Evolutionary conservation across 495 filamentous ascomycete species (phyloP).

Genomic region (Cercophora sp.): DNA sequence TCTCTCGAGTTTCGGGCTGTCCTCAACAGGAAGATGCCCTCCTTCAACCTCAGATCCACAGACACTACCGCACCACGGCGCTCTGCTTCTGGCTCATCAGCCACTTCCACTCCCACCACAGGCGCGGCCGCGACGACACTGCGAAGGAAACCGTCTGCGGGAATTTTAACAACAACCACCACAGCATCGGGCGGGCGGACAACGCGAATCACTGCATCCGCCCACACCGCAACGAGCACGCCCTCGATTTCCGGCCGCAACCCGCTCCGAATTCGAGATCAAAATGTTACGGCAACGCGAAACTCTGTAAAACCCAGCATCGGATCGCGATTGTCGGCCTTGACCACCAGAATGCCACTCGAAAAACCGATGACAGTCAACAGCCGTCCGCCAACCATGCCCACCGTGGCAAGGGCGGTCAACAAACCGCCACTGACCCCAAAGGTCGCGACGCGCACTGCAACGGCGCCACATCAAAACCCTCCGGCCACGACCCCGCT

Average conservation of each 20-base stretch:
- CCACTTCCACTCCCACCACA: neutral
- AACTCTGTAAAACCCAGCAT: conserved; percentile 31
- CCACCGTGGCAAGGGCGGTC: conserved; percentile 36
- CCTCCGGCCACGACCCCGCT: conserved; percentile 33
- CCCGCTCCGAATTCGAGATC: conserved; percentile 33
- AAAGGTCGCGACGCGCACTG: conserved; percentile 36
- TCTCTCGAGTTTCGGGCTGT: neutral
- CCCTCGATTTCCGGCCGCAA: conserved; percentile 10
- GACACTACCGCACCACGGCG: conserved; percentile 1
- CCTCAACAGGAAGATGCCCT: conserved; percentile 10
- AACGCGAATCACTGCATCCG: conserved; percentile 28
- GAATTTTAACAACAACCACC: conserved; percentile 29
- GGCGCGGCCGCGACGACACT: conserved; percentile 1
- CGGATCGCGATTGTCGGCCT: conserved; percentile 21
- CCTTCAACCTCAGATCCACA: neutral
- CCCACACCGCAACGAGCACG: conserved; percentile 8
- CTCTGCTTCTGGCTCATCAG: conserved; percentile 1
- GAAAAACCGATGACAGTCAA: conserved; percentile 23
- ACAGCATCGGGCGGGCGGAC: conserved; percentile 22
- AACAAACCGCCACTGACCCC: conserved; percentile 44
- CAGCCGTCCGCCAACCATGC: conserved; percentile 35
- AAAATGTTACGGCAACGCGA: conserved; percentile 38
- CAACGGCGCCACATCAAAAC: conserved; percentile 27
- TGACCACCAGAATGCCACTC: conserved; percentile 30
- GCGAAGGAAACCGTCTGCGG: conserved; percentile 25